phyloP scores from a whole-genome alignment of 768 basidiomycete genomes.

The Auricularia auricula-judae region DNA sequence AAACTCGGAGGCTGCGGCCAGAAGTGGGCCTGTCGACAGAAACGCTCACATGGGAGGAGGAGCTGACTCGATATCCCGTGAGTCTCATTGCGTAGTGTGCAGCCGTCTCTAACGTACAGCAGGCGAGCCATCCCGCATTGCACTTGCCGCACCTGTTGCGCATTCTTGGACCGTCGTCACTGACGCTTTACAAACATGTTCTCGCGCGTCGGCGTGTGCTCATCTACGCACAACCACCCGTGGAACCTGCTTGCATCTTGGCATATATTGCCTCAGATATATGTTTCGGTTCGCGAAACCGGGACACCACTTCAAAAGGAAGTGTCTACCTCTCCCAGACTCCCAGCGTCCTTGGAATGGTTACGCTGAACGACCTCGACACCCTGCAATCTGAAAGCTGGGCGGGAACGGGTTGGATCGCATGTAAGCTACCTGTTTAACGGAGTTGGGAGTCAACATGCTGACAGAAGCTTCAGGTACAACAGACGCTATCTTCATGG shows the following conservation, averaged over 20 bases:
- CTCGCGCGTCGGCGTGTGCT: slow-evolving; percentile 65
- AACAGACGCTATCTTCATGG: slow-evolving; percentile 75
- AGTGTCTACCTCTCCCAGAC: neutral
- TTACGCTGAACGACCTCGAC: slow-evolving; percentile 65
- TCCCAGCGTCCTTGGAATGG: slow-evolving; percentile 58
- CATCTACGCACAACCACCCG: slow-evolving; percentile 69
- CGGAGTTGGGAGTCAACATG: neutral
- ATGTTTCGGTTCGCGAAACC: slow-evolving; percentile 25
- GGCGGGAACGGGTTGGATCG: slow-evolving; percentile 68
- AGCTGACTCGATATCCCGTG: slow-evolving; percentile 7
- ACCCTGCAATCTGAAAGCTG: slow-evolving; percentile 44
- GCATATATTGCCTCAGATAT: slow-evolving; percentile 53
- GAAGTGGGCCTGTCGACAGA: slow-evolving; percentile 4
- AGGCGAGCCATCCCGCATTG: slow-evolving; percentile 40
- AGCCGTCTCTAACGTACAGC: slow-evolving; percentile 3
- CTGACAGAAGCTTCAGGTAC: slow-evolving; percentile 33
- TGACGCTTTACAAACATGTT: slow-evolving; percentile 73
- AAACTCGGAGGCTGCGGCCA: slow-evolving; percentile 3
- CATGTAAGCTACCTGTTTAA: slow-evolving; percentile 36
- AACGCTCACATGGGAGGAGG: slow-evolving; percentile 8
- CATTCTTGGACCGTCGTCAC: slow-evolving; percentile 64
- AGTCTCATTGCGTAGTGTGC: neutral
- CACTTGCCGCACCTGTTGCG: slow-evolving; percentile 68
- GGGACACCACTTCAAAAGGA: neutral
- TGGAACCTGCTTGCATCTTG: slow-evolving; percentile 67